phyloP scores from a whole-genome alignment of 352 stramenopile species.

The Bremia lactucae region DNA sequence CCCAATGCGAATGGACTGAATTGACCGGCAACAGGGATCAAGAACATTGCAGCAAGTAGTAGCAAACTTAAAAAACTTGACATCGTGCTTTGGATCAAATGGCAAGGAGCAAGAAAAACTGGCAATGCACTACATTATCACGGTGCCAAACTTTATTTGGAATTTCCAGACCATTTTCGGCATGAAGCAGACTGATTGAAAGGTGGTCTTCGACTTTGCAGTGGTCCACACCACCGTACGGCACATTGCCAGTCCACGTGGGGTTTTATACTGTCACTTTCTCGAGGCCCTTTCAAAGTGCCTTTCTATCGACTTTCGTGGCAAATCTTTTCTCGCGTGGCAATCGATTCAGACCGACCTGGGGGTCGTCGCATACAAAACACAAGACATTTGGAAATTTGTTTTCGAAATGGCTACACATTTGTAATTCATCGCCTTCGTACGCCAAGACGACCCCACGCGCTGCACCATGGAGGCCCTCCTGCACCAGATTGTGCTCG shows the following conservation, averaged over 20 bases:
- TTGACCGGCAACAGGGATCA: slow-evolving; percentile 4
- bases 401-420: slow-evolving; percentile 9
- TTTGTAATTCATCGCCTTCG: neutral
- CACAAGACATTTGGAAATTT: slow-evolving; percentile 16
- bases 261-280: too few relatives aligned
- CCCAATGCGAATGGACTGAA: slow-evolving; percentile 3
- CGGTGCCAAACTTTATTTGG: neutral
- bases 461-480: slow-evolving; percentile 66
- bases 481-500: slow-evolving; percentile 75
- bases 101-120: too few relatives aligned
- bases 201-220: too few relatives aligned
- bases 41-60: slow-evolving; percentile 1
- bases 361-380: neutral
- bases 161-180: too few relatives aligned
- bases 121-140: neutral
- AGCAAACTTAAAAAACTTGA: slow-evolving; percentile 3
- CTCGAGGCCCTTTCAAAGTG: too few relatives aligned
- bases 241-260: neutral
- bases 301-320: too few relatives aligned
- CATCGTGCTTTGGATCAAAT: neutral
- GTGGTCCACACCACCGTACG: too few relatives aligned
- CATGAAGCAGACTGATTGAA: too few relatives aligned
- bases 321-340: slow-evolving; percentile 18
- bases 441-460: slow-evolving; percentile 25
- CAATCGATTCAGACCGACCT: slow-evolving; percentile 1